phyloP scores from a whole-genome alignment of 2,329 filamentous ascomycete species.

The Ophiostoma angusticollis region DNA sequence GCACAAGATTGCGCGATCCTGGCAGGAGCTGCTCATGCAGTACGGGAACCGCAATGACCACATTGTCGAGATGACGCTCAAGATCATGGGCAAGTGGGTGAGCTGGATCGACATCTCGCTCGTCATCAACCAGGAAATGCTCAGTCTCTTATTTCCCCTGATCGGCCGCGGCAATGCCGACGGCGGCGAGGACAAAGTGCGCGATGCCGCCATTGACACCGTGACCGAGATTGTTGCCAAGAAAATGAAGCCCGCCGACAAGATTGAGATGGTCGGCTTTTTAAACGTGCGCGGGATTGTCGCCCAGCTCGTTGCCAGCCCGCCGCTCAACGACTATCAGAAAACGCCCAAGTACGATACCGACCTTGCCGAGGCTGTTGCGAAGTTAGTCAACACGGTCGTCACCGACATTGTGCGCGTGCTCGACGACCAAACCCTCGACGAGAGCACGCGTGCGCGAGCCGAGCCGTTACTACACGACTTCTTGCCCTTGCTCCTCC shows the following conservation, averaged over 20 bases:
- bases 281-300: constrained; percentile 80
- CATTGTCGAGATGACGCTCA: constrained; percentile 77
- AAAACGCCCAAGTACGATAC: constrained; percentile 83
- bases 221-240: constrained; percentile 94
- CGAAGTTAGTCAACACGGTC: constrained; percentile 86
- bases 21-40: constrained; percentile 77
- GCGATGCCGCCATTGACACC: constrained; percentile 84
- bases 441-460: constrained; percentile 52
- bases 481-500: constrained; percentile 76
- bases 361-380: constrained; percentile 87
- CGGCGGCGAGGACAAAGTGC: constrained; percentile 61
- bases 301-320: constrained; percentile 70
- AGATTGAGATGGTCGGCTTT: constrained; percentile 86
- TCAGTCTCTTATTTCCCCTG: constrained; percentile 72
- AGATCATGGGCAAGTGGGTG: constrained; percentile 91
- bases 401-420: constrained; percentile 78
- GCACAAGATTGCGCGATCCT: constrained; percentile 73
- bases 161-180: constrained; percentile 59
- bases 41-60: constrained; percentile 59
- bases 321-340: constrained; percentile 64
- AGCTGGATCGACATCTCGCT: constrained; percentile 97
- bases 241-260: constrained; percentile 92
- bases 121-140: constrained; percentile 80
- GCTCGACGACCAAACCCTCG: constrained; percentile 53
- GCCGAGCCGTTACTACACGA: constrained; percentile 72